A percentile compares a stretch with the other conserved stretches of the same genome.
phyloP scores from a whole-genome alignment of 129 eudicot species.

The Erigeron canadensis region DNA sequence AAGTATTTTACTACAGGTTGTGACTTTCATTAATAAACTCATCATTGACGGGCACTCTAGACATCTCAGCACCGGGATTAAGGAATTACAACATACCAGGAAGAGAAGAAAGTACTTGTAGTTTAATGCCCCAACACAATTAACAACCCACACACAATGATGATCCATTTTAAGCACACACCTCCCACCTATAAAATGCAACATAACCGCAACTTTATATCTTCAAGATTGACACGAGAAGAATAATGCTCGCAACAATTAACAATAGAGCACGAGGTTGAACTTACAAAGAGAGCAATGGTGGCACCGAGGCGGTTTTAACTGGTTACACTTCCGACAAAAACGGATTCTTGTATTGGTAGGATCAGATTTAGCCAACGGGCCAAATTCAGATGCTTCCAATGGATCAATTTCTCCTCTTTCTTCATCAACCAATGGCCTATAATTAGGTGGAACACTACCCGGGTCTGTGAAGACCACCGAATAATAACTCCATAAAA shows the following conservation, averaged over 20 bases:
- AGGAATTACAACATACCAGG: conserved; percentile 53
- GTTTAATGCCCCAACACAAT: conserved; percentile 98
- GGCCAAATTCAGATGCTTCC: conserved; percentile 62
- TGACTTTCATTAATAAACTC: conserved; percentile 4
- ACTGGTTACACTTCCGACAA: conserved; percentile 93
- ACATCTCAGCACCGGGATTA: conserved; percentile 8
- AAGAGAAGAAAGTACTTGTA: conserved; percentile 99
- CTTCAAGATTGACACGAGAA: neutral
- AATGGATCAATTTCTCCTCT: conserved; percentile 77
- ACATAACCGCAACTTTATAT: neutral
- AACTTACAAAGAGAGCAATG: conserved; percentile 98
- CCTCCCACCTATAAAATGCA: conserved; percentile 76
- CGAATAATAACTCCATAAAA: conserved; percentile 93
- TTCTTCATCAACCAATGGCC: conserved; percentile 80
- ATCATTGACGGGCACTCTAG: conserved; percentile 5
- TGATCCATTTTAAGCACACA: conserved; percentile 98
- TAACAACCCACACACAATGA: conserved; percentile 99
- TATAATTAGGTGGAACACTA: conserved; percentile 84
- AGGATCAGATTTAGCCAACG: conserved; percentile 43
- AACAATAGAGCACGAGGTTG: neutral
- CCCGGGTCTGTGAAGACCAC: conserved; percentile 96
- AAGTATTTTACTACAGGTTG: neutral
- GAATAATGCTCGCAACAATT: neutral
- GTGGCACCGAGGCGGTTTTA: conserved; percentile 98
- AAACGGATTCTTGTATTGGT: conserved; percentile 58